These are phyloP conservation scores for Fagopyrum tataricum DNA, from an alignment of 148 eudicot species.

Conservation along the genomic window DNA sequence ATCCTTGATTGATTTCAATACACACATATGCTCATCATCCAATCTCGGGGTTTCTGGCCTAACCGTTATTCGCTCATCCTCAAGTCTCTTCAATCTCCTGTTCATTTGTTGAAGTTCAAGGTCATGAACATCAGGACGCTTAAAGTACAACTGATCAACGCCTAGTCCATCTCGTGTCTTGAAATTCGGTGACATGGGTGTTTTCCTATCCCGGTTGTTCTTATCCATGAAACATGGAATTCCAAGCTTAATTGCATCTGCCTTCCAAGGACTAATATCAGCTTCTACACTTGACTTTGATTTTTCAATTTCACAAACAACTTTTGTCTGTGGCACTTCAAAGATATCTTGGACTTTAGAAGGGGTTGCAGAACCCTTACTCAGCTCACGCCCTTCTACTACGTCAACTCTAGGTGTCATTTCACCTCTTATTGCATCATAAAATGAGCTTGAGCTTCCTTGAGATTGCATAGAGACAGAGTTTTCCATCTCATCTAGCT, in stretches of 20 bases:
- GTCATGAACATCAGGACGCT: slow-evolving; percentile 35
- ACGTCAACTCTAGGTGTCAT: not conserved
- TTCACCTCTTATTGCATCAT: slow-evolving; percentile 5
- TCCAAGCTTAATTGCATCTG: not conserved
- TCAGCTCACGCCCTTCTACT: slow-evolving; percentile 10
- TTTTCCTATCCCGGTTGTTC: slow-evolving; percentile 1
- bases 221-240: not conserved
- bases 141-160: slow-evolving; percentile 26
- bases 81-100: slow-evolving; percentile 45
- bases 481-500: not conserved
- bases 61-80: slow-evolving; percentile 31
- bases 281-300: not conserved
- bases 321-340: not conserved
- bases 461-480: not conserved
- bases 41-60: slow-evolving; percentile 12
- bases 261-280: not conserved
- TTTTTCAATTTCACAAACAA: not conserved
- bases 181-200: not conserved
- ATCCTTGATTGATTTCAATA: slow-evolving; percentile 62
- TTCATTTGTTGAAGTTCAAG: slow-evolving; percentile 35
- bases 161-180: slow-evolving; percentile 8
- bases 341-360: slow-evolving; percentile 4
- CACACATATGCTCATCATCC: slow-evolving; percentile 35
- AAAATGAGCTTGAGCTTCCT: slow-evolving; percentile 11
- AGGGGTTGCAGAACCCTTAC: not conserved